Percentiles rank a stretch among this genome's conserved stretches.
Conservation (phyloP, 1,139 yeast species). For the Saccharomycopsis hybrid region DNA sequence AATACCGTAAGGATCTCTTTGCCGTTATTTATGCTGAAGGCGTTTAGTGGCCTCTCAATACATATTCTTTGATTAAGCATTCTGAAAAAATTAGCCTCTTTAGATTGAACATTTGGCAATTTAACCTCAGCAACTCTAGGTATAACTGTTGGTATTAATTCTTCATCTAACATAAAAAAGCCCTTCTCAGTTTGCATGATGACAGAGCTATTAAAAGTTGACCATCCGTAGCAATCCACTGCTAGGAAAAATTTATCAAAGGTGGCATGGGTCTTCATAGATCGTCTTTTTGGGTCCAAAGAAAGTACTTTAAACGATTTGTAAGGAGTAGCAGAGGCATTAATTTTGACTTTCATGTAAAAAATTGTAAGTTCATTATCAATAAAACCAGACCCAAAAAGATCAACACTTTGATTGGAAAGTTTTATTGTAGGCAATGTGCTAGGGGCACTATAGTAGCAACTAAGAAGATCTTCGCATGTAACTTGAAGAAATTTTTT, state of each 20-base stretch:
- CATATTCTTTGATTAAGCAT: constrained; percentile 11
- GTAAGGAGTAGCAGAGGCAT: constrained; percentile 13
- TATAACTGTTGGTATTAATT: constrained; percentile 6
- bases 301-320: constrained; percentile 14
- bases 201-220: constrained; percentile 9
- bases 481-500: constrained; percentile 16
- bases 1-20: constrained; percentile 17
- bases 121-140: constrained; percentile 13
- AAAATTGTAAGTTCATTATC: constrained; percentile 8
- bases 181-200: constrained; percentile 18
- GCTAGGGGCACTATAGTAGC: neutral
- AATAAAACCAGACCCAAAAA: constrained; percentile 14
- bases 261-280: constrained; percentile 7
- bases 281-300: constrained; percentile 13
- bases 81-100: constrained; percentile 11
- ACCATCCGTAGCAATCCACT: constrained; percentile 13
- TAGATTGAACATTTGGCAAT: neutral
- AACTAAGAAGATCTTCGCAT: constrained; percentile 6
- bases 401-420: constrained; percentile 16
- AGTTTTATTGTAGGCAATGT: constrained; percentile 7
- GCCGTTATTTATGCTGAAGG: constrained; percentile 7
- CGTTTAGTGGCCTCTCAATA: constrained; percentile 11
- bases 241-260: constrained; percentile 19
- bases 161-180: constrained; percentile 15
- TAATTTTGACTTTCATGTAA: constrained; percentile 19